Evolutionary conservation across 2,329 filamentous ascomycete species (phyloP), one percentile per base, ranked within the genome.

Genomic region (Pseudogymnoascus verrucosus): DNA sequence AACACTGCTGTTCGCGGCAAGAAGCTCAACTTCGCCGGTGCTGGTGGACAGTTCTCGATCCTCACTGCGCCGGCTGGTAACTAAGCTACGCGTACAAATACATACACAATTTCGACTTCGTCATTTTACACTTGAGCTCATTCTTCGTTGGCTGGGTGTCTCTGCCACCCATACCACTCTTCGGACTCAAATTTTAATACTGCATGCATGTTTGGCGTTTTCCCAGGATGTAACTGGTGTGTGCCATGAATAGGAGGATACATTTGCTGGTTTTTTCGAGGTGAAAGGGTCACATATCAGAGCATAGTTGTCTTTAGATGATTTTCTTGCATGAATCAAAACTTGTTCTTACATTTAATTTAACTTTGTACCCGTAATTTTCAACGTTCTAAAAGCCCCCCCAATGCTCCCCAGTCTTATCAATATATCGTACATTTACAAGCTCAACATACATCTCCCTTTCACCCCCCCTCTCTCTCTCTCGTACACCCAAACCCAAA

Each of bases 1-100:
- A 96, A 96, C 78, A 89, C 87, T 11, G 92, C 91, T 44, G 84
- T 95, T 28, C 83, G 86, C 31, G 90, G 85, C 44, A 87, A 89
- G 76, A 86, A 87, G 74, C 81, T 97, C 47, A 81, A 86, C 36
- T 91, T 83, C 76, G 90, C 89, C n/a, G 90, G 90, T 47, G 89
- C 89, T n/a, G 93, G 93, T 68, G 92, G 92, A 4, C 93, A 97
- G 73, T 97, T 86, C 74, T 89, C 87, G 1, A 76, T 90, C 23
- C 70, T 90, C n/a, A 79, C 81, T 8, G 81, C 82, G 62, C 72
- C 66, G 1, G 68, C 68, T 21, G 63, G 28, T 23, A 47, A 26
- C 5, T 63, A 40, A 61, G 23, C 39, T 54, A n/a, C 4, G 16
- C 28, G 12, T 8, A 8, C 10, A 19, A 14, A 57, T 57, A 21